Evolutionary conservation across 306 rosid genomes (phyloP).

Genomic region (Canavalia ensiformis): DNA sequence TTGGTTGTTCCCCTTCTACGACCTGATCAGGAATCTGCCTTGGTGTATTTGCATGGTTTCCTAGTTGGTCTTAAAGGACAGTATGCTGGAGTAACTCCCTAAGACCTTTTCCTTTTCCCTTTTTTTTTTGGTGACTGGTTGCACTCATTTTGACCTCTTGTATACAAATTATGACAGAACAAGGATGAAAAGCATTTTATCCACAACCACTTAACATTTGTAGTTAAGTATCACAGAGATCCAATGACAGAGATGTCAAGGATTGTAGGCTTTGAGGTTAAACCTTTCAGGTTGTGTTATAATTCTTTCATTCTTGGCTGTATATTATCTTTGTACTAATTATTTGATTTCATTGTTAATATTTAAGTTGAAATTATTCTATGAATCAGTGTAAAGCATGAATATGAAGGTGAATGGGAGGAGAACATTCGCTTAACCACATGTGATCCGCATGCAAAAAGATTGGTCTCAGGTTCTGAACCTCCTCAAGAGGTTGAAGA

Average conservation of each 20-base stretch:
- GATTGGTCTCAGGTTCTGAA: constrained; percentile 69
- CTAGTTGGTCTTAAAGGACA: constrained; percentile 90
- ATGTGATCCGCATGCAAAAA: constrained; percentile 87
- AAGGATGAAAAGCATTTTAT: constrained; percentile 84
- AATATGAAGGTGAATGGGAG: constrained; percentile 77
- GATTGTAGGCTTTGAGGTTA: constrained; percentile 95
- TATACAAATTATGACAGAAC: constrained; percentile 58
- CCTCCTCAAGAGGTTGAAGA: constrained; percentile 89
- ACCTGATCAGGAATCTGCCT: constrained; percentile 73
- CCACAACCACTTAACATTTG: constrained; percentile 82
- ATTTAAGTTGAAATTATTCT: constrained; percentile 35
- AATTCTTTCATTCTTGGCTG: constrained; percentile 24
- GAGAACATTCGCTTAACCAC: constrained; percentile 70
- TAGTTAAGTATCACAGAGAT: constrained; percentile 83
- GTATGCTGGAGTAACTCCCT: constrained; percentile 73
- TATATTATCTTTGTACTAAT: not conserved
- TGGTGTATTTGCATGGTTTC: constrained; percentile 86
- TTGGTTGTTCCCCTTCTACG: constrained; percentile 82
- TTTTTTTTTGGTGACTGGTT: not conserved
- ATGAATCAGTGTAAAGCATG: constrained; percentile 76
- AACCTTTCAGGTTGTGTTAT: constrained; percentile 76
- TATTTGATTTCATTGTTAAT: constrained; percentile 19
- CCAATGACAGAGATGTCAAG: constrained; percentile 71
- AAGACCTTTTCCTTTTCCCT: constrained; percentile 7
- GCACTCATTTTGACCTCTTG: constrained; percentile 35